phyloP scores from a whole-genome alignment of 208 protist genomes.

The Leishmania guyanensis region DNA sequence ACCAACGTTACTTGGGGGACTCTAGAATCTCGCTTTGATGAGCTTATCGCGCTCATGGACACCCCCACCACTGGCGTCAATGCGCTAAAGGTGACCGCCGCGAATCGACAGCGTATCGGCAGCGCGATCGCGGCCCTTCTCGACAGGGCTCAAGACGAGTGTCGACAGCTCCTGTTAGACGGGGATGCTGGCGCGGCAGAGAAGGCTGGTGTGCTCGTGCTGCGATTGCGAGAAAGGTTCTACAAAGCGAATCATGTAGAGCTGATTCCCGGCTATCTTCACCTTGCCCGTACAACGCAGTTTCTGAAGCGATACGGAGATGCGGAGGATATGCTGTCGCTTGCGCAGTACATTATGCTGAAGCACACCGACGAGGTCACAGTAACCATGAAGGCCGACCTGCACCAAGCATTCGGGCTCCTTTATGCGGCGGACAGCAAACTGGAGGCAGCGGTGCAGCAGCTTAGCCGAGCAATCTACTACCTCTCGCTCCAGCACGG shows the following conservation, averaged over 20 bases:
- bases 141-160: slow-evolving; percentile 75
- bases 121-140: slow-evolving; percentile 64
- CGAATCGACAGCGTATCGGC: slow-evolving; percentile 60
- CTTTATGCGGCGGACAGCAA: slow-evolving; percentile 87
- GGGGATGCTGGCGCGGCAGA: slow-evolving; percentile 78
- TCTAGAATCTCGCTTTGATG: slow-evolving; percentile 71
- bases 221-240: slow-evolving; percentile 78
- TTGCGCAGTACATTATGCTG: slow-evolving; percentile 86
- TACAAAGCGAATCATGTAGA: slow-evolving; percentile 67
- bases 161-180: slow-evolving; percentile 61
- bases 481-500: slow-evolving; percentile 87
- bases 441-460: slow-evolving; percentile 79
- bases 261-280: slow-evolving; percentile 83
- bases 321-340: slow-evolving; percentile 88
- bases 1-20: slow-evolving; percentile 59
- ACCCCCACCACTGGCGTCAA: slow-evolving; percentile 68
- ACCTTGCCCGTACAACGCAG: slow-evolving; percentile 86
- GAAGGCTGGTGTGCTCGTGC: slow-evolving; percentile 75
- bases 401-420: slow-evolving; percentile 90
- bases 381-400: slow-evolving; percentile 69
- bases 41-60: slow-evolving; percentile 73
- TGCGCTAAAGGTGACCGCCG: slow-evolving; percentile 52
- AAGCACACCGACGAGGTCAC: slow-evolving; percentile 61
- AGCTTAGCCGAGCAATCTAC: slow-evolving; percentile 85
- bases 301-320: slow-evolving; percentile 79